Evolutionary conservation across 2,329 filamentous ascomycete species (phyloP).

Genomic region (Nemania bipapillata): DNA sequence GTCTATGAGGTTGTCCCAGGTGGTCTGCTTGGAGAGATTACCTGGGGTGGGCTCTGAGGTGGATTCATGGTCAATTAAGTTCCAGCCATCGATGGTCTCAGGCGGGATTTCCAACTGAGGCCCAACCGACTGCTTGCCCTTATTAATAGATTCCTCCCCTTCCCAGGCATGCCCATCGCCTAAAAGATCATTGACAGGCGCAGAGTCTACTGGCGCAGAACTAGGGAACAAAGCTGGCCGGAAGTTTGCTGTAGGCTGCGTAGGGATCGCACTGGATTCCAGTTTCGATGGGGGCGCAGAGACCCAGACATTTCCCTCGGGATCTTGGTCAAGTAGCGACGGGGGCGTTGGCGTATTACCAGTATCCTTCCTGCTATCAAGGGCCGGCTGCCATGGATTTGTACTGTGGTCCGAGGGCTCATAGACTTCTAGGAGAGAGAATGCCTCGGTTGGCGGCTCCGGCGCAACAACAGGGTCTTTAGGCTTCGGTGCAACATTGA

Average conservation of each 20-base stretch:
- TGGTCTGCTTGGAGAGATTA: constrained; percentile 52
- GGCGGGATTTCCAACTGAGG: constrained; percentile 40
- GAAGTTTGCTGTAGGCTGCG: constrained; percentile 55
- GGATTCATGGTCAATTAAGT: constrained; percentile 60
- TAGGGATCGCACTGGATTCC: constrained; percentile 51
- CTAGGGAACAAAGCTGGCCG: constrained; percentile 45
- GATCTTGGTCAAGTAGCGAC: constrained; percentile 48
- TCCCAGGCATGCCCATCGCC: constrained; percentile 64
- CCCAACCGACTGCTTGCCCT: constrained; percentile 56
- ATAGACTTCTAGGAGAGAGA: constrained; percentile 58
- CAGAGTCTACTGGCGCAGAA: constrained; percentile 41
- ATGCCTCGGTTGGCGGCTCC: constrained; percentile 52
- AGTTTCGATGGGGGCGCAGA: constrained; percentile 49
- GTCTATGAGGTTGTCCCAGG: constrained; percentile 54
- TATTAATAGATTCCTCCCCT: constrained; percentile 56
- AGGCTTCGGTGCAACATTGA: constrained; percentile 30
- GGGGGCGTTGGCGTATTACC: constrained; percentile 47
- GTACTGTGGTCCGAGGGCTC: constrained; percentile 53
- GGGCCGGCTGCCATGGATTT: constrained; percentile 60
- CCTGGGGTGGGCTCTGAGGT: constrained; percentile 46
- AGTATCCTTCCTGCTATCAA: constrained; percentile 44
- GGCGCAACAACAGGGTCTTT: constrained; percentile 37
- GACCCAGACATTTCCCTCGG: constrained; percentile 53
- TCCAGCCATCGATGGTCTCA: constrained; percentile 60
- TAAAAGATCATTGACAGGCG: constrained; percentile 51